Conservation (phyloP, 108 stramenopile species). For the Cyclotella atomus region DNA sequence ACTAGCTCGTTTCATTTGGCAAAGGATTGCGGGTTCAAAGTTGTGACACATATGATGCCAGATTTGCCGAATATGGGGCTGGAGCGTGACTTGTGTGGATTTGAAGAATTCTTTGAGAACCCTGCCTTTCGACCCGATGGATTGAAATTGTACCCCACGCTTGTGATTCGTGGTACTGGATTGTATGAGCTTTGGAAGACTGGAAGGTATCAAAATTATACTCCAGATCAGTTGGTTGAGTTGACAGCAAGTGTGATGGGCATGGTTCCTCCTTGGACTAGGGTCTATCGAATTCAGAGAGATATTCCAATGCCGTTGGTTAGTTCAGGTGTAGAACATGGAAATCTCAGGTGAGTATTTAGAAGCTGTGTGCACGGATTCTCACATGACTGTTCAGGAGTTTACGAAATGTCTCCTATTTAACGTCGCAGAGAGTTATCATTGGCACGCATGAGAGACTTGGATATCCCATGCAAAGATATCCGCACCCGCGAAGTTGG, state of each 20-base stretch:
- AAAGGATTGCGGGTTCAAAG: slow-evolving; percentile 97
- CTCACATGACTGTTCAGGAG: too few relatives aligned
- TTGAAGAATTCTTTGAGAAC: slow-evolving; percentile 94
- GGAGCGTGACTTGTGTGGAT: slow-evolving; percentile 91
- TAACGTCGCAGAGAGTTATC: slow-evolving; percentile 83
- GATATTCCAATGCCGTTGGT: slow-evolving; percentile 98
- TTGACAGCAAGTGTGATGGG: slow-evolving; percentile 87
- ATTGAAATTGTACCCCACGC: slow-evolving; percentile 94
- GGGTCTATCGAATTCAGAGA: slow-evolving; percentile 95
- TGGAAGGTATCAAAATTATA: slow-evolving; percentile 92
- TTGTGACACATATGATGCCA: slow-evolving; percentile 98
- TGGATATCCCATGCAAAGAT: slow-evolving; percentile 90
- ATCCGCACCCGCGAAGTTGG: slow-evolving; percentile 96
- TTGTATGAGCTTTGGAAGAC: slow-evolving; percentile 97
- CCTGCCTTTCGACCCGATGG: slow-evolving; percentile 93
- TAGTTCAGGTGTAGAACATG: slow-evolving; percentile 93
- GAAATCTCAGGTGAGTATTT: slow-evolving; percentile 73
- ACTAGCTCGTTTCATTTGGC: slow-evolving; percentile 93
- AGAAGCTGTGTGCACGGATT: too few relatives aligned
- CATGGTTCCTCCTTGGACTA: slow-evolving; percentile 96
- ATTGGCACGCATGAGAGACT: slow-evolving; percentile 81
- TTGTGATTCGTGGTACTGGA: slow-evolving; percentile 96
- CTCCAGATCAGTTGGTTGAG: slow-evolving; percentile 94
- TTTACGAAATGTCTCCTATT: too few relatives aligned
- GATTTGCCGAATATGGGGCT: slow-evolving; percentile 94